These are phyloP conservation scores for Fusarium albidum DNA, from an alignment of 2,329 filamentous ascomycete genomes.

Conservation along the genomic window DNA sequence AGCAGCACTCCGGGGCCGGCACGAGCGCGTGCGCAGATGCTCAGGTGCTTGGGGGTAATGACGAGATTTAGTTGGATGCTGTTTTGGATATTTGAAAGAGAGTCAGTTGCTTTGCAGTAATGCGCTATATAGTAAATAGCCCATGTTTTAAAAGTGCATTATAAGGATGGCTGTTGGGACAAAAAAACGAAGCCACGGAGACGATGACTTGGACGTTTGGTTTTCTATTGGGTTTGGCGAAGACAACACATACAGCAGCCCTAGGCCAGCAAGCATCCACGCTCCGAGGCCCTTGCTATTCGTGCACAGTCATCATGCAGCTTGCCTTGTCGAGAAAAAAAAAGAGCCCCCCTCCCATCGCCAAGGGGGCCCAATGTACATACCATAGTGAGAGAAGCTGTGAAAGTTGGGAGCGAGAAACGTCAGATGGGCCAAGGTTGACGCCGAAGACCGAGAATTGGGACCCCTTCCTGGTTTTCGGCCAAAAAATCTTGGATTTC, in stretches of 20 bases:
- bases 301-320: slow-evolving; percentile 18
- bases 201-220: slow-evolving; percentile 2
- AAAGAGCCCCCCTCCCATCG: slow-evolving; percentile 13
- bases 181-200: slow-evolving; percentile 11
- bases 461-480: not conserved
- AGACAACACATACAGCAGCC: slow-evolving; percentile 8
- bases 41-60: slow-evolving; percentile 1
- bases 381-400: no score
- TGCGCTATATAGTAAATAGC: no score
- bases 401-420: slow-evolving; percentile 4
- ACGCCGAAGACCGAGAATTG: slow-evolving; percentile 5
- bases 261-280: not conserved
- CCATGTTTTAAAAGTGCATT: not conserved
- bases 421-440: slow-evolving; percentile 31
- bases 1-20: slow-evolving; percentile 4
- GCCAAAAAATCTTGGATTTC: not conserved
- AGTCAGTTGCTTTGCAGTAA: no score
- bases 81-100: no score
- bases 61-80: no score
- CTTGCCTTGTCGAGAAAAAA: slow-evolving; percentile 17
- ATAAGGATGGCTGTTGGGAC: not conserved
- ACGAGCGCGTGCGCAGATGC: slow-evolving; percentile 1
- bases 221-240: slow-evolving; percentile 5
- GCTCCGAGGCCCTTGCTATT: slow-evolving; percentile 14
- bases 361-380: slow-evolving; percentile 3